These are phyloP conservation scores for Tuber indicum DNA, from an alignment of 495 filamentous ascomycete genomes.

Conservation along the genomic window DNA sequence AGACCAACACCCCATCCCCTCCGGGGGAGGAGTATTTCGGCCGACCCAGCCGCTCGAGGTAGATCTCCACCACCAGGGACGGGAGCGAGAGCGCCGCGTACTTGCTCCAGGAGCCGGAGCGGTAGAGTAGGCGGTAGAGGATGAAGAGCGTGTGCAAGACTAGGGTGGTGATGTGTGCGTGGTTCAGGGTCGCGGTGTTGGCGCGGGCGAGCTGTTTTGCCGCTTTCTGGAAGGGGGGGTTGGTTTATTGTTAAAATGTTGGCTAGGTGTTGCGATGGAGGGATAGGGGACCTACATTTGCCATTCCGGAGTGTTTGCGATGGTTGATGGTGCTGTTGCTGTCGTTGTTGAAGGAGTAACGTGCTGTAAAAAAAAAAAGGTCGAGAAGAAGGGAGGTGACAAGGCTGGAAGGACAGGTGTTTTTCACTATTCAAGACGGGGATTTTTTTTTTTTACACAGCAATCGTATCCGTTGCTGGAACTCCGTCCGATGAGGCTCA, in stretches of 20 bases:
- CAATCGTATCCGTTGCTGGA: neutral
- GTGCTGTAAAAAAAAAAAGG: neutral
- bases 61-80: conserved; percentile 68
- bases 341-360: neutral
- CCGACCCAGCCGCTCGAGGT: conserved; percentile 73
- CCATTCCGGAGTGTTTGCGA: conserved; percentile 20
- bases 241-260: neutral
- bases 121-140: conserved; percentile 56
- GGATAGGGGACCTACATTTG: conserved; percentile 23
- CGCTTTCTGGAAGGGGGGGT: conserved; percentile 62
- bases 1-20: conserved; percentile 52
- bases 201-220: conserved; percentile 80
- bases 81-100: conserved; percentile 70
- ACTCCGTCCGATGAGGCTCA: neutral
- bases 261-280: neutral
- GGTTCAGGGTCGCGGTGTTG: conserved; percentile 67
- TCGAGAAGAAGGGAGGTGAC: neutral
- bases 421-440: neutral
- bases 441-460: neutral
- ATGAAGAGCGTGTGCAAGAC: conserved; percentile 67
- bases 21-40: conserved; percentile 56
- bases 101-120: conserved; percentile 43
- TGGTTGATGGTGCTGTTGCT: neutral
- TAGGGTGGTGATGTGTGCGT: conserved; percentile 69
- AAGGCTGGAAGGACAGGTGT: neutral